These are phyloP conservation scores for Talaromyces sp. DNA, from an alignment of 2,329 filamentous ascomycete species.

Conservation along the genomic window DNA sequence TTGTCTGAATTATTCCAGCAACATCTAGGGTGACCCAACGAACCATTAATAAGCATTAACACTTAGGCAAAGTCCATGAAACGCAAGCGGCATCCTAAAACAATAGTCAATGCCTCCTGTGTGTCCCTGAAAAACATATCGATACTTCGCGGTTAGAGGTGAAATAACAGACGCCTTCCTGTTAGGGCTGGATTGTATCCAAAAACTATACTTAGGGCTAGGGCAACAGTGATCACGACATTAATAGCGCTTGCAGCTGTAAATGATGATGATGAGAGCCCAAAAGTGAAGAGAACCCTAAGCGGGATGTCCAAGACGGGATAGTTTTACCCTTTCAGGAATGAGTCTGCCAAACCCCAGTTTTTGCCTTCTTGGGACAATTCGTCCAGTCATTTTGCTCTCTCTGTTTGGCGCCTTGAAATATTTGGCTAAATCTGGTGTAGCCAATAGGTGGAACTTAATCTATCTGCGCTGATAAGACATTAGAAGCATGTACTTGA, in stretches of 20 bases:
- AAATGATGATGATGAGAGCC: not conserved
- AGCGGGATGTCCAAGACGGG: constrained; percentile 1
- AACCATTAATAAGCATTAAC: not conserved
- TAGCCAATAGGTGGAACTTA: not conserved
- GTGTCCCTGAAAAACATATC: too few species aligned
- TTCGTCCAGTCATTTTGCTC: constrained; percentile 6
- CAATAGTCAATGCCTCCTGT: not conserved
- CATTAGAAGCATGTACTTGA: not conserved
- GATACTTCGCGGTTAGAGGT: not conserved
- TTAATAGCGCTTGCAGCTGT: not conserved
- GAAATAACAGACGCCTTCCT: not conserved
- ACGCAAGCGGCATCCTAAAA: not conserved
- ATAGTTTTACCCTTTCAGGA: constrained; percentile 18
- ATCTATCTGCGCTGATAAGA: not conserved
- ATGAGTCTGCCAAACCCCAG: not conserved
- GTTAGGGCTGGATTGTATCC: not conserved
- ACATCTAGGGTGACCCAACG: not conserved
- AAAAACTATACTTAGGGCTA: not conserved
- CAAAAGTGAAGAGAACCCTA: constrained; percentile 1
- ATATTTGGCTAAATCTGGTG: not conserved
- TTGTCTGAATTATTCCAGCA: not conserved
- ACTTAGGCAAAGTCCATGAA: not conserved
- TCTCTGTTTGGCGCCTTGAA: not conserved
- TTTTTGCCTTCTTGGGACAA: constrained; percentile 14
- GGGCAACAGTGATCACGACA: not conserved